phyloP scores from a whole-genome alignment of 768 basidiomycete species.

The Suillus weaverae region DNA sequence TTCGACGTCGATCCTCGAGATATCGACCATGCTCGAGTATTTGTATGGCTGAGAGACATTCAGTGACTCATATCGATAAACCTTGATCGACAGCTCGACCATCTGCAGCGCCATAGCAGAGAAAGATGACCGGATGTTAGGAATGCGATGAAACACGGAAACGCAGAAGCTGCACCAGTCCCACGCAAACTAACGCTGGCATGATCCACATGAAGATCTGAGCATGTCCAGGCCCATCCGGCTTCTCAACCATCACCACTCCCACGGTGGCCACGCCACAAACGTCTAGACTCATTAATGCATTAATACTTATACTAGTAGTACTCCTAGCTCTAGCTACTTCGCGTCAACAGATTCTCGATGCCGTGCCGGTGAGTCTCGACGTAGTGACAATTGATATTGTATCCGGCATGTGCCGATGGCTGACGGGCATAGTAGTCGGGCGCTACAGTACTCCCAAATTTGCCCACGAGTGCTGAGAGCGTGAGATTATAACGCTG shows the following conservation, averaged over 20 bases:
- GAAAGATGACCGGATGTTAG: background rate
- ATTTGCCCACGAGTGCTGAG: background rate
- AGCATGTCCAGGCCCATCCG: background rate
- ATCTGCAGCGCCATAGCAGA: background rate
- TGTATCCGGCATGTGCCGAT: background rate
- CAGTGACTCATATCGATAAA: background rate
- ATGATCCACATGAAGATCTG: too few relatives aligned
- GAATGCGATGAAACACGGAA: background rate
- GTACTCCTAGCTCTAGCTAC: background rate
- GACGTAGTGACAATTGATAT: background rate
- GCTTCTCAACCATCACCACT: background rate
- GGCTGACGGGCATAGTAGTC: too few relatives aligned
- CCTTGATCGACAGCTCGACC: background rate
- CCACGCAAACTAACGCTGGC: background rate
- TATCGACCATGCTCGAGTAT: background rate
- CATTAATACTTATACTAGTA: background rate
- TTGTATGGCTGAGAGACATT: background rate
- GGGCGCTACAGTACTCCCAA: background rate
- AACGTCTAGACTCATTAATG: background rate
- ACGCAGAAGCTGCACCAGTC: background rate
- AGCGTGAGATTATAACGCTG: background rate
- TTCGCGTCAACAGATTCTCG: background rate
- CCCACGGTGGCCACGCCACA: background rate
- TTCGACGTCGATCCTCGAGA: background rate
- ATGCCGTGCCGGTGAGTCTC: background rate